Conservation (phyloP, 495 filamentous ascomycete genomes). For the Penicillium canariense region DNA sequence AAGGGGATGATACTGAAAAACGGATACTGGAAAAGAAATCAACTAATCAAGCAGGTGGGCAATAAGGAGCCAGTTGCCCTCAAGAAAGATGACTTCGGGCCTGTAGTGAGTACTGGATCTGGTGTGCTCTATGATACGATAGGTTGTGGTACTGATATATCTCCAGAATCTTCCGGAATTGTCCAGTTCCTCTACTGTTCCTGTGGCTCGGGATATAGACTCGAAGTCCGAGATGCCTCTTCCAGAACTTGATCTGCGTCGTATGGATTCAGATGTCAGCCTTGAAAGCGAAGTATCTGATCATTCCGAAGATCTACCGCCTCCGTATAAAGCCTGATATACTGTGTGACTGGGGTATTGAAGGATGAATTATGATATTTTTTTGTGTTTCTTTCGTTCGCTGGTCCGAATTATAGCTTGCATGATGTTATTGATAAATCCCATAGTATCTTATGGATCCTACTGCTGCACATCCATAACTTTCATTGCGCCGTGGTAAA, state of each 20-base stretch:
- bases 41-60: constrained; percentile 28
- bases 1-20: constrained; percentile 32
- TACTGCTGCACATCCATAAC: too few relatives aligned
- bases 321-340: constrained; percentile 22
- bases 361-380: background rate
- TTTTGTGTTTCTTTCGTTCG: background rate
- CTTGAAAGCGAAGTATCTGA: constrained; percentile 16
- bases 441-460: too few relatives aligned
- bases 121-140: background rate
- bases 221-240: background rate
- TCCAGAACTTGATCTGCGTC: background rate
- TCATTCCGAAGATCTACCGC: constrained; percentile 17
- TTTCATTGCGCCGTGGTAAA: too few relatives aligned
- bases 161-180: background rate
- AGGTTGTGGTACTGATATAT: background rate
- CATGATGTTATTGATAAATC: too few relatives aligned
- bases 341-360: background rate
- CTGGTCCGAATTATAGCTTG: too few relatives aligned
- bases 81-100: background rate
- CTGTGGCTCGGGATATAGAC: constrained; percentile 4
- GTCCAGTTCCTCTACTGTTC: background rate
- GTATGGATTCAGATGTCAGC: constrained; percentile 7
- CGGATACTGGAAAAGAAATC: constrained; percentile 37
- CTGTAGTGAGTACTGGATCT: constrained; percentile 5
- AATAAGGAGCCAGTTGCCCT: constrained; percentile 19